phyloP scores from a whole-genome alignment of 805 yeast genomes.

The Candida easanensis region DNA sequence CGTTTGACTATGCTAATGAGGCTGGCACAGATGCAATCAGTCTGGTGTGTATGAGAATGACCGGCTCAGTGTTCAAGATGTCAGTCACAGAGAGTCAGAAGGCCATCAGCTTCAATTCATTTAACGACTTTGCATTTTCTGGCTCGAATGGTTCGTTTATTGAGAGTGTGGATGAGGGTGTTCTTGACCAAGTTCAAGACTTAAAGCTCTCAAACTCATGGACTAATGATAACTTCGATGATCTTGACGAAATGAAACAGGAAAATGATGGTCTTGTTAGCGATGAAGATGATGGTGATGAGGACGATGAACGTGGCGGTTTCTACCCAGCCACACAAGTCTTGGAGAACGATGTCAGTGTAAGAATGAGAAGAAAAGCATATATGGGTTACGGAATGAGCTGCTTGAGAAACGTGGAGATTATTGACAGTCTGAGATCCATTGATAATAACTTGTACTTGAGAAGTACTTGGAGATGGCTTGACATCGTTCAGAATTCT shows the following conservation, averaged over 20 bases:
- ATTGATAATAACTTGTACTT: conserved; percentile 54
- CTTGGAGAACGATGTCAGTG: conserved; percentile 69
- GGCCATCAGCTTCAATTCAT: conserved; percentile 61
- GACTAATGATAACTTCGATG: conserved; percentile 29
- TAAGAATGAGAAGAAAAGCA: conserved; percentile 71
- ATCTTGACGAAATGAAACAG: conserved; percentile 25
- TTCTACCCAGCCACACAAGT: conserved; percentile 40
- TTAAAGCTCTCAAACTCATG: conserved; percentile 16
- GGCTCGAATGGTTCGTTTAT: conserved; percentile 55
- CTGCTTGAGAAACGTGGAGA: conserved; percentile 57
- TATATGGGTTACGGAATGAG: conserved; percentile 68
- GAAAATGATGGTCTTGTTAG: conserved; percentile 5
- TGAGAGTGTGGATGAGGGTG: conserved; percentile 31
- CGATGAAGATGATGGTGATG: conserved; percentile 24
- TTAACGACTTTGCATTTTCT: conserved; percentile 59
- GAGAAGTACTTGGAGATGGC: conserved; percentile 90
- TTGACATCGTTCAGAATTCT: conserved; percentile 65
- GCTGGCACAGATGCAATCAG: conserved; percentile 48
- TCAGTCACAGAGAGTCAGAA: conserved; percentile 65
- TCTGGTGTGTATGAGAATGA: conserved; percentile 84
- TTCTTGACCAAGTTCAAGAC: conserved; percentile 20
- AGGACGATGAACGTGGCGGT: conserved; percentile 22
- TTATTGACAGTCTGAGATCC: conserved; percentile 51
- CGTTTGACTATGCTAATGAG: conserved; percentile 63
- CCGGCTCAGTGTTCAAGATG: conserved; percentile 85